phyloP scores from a whole-genome alignment of 1,139 yeast species.

The Geotrichum klebahnii region DNA sequence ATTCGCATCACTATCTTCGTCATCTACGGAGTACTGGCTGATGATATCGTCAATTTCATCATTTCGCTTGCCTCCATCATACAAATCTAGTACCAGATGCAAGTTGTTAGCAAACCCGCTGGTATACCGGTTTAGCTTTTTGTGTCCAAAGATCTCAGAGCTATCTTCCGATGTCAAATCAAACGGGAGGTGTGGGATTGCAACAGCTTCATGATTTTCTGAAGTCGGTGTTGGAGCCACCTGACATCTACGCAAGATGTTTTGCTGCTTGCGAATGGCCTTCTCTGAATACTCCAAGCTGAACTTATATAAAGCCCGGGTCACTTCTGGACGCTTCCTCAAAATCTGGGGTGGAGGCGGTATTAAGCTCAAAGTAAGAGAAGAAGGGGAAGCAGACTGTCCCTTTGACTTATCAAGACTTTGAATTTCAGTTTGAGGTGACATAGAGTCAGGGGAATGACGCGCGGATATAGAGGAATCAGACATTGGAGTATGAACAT shows the following conservation, averaged over 20 bases:
- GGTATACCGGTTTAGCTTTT: not conserved
- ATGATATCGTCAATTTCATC: not conserved
- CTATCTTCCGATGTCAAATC: conserved; percentile 13
- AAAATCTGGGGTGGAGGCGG: conserved; percentile 37
- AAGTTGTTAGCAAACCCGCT: conserved; percentile 1
- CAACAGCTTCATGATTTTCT: conserved; percentile 15
- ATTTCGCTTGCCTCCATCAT: not conserved
- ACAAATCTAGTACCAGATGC: conserved; percentile 1
- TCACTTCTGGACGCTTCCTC: conserved; percentile 32
- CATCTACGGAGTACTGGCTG: not conserved
- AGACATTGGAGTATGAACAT: conserved; percentile 25
- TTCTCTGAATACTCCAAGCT: conserved; percentile 30
- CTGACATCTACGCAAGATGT: not conserved
- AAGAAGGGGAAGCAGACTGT: conserved; percentile 13
- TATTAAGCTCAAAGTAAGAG: conserved; percentile 32
- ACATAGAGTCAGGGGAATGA: conserved; percentile 26
- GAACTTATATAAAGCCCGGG: conserved; percentile 31
- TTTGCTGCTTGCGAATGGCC: conserved; percentile 25
- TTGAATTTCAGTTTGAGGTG: conserved; percentile 1
- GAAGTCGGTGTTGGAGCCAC: conserved; percentile 17
- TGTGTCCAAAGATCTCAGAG: not conserved
- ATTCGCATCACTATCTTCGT: conserved; percentile 19
- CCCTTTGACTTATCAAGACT: not conserved
- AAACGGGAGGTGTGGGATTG: conserved; percentile 30
- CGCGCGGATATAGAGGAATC: conserved; percentile 24